Conservation (phyloP, 2,329 filamentous ascomycete genomes). For the Myotisia sp. region DNA sequence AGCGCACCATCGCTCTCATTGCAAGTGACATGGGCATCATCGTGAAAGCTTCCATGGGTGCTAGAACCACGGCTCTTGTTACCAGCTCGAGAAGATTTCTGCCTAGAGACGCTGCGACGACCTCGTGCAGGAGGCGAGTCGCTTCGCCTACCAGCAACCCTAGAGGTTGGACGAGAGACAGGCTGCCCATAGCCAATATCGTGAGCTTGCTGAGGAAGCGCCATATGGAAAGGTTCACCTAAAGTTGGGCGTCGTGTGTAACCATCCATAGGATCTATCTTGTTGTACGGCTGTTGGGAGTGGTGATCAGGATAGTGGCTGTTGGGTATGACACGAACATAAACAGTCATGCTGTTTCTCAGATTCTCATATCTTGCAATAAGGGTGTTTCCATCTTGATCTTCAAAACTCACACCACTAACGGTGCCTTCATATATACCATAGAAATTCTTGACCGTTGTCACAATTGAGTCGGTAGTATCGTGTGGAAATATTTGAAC, state of each 20-base stretch:
- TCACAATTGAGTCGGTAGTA: conserved; percentile 93
- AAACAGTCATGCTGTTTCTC: conserved; percentile 78
- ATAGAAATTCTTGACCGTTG: conserved; percentile 98
- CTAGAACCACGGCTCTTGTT: conserved; percentile 55
- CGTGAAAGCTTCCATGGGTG: conserved; percentile 44
- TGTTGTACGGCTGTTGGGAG: conserved; percentile 29
- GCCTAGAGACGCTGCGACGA: conserved; percentile 63
- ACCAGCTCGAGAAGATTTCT: conserved; percentile 53
- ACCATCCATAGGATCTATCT: conserved; percentile 36
- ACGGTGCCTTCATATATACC: conserved; percentile 73
- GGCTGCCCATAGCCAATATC: conserved; percentile 45
- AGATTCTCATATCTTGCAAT: conserved; percentile 97
- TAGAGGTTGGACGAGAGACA: conserved; percentile 53
- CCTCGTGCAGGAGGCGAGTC: conserved; percentile 58
- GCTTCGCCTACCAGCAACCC: conserved; percentile 61
- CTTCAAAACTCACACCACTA: conserved; percentile 88
- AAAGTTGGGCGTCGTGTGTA: conserved; percentile 46
- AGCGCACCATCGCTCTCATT: conserved; percentile 77
- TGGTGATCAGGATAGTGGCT: conserved; percentile 38
- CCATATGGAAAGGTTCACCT: conserved; percentile 51
- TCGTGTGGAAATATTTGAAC: conserved; percentile 88
- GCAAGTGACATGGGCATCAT: conserved; percentile 62
- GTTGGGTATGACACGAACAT: conserved; percentile 64
- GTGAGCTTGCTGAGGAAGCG: conserved; percentile 40
- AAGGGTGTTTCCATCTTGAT: conserved; percentile 72